These are phyloP conservation scores for Mycena floridula DNA, from an alignment of 768 basidiomycete genomes.

Conservation along the genomic window DNA sequence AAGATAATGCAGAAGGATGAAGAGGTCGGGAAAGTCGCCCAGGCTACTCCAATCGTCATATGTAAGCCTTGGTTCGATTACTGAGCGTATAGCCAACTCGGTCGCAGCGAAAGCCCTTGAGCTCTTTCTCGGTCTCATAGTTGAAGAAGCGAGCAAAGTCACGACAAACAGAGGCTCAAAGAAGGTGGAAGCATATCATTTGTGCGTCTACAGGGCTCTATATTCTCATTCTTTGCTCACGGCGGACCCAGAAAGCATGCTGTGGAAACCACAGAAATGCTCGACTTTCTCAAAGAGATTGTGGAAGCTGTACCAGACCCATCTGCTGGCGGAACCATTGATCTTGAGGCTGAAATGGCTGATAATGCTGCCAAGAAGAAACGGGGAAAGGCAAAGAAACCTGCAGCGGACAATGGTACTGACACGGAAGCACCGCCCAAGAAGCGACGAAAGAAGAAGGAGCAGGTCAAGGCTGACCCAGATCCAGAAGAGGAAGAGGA, in stretches of 20 bases:
- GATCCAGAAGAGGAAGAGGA: background rate
- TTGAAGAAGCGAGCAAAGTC: slow-evolving; percentile 79
- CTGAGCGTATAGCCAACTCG: no score
- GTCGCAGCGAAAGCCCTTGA: slow-evolving; percentile 88
- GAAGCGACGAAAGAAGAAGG: slow-evolving; percentile 41
- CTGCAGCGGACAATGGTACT: slow-evolving; percentile 28
- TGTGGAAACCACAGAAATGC: slow-evolving; percentile 77
- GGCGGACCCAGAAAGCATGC: slow-evolving; percentile 72
- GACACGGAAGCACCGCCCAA: slow-evolving; percentile 35
- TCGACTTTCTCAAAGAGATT: slow-evolving; percentile 93
- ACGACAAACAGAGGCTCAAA: slow-evolving; percentile 73
- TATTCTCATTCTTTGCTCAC: background rate
- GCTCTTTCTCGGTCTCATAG: slow-evolving; percentile 79
- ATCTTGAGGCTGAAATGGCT: slow-evolving; percentile 54
- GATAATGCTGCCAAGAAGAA: slow-evolving; percentile 51
- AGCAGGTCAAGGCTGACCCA: background rate
- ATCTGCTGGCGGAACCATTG: slow-evolving; percentile 73
- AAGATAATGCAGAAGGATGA: slow-evolving; percentile 99
- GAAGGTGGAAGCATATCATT: slow-evolving; percentile 88
- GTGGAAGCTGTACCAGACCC: slow-evolving; percentile 86
- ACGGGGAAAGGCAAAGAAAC: slow-evolving; percentile 47
- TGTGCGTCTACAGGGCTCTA: slow-evolving; percentile 51
- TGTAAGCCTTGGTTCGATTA: slow-evolving; percentile 49
- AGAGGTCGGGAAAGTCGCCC: slow-evolving; percentile 96
- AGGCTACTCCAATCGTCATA: slow-evolving; percentile 93